Base-by-base conservation (phyloP, 176 grass and related monocot genomes). In the Cenchrus fungigraminus region DNA sequence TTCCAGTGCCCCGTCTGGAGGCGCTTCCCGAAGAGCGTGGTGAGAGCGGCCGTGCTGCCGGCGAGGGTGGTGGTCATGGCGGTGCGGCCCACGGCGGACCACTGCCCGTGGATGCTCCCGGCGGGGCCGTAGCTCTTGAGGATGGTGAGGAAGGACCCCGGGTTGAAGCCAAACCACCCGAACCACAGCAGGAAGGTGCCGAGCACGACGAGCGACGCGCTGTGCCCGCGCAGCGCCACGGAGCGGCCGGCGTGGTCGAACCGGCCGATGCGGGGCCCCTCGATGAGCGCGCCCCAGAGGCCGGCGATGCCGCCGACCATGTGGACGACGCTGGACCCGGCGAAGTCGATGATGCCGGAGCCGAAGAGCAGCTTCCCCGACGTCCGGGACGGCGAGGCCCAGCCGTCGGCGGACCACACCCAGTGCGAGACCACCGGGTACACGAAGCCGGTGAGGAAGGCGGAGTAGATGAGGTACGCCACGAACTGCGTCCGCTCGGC, bases 401-500 rank as follows among this genome's bases (percentile, higher is more conserved):
- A 94, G 4, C 92, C 92, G 58, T 94, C 84, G 28, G 60, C 29
- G 22, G 92, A 89, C 92, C 92, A 94, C 55, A 94, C 71, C 94
- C 94, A 94, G 87, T 97, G 94, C 11, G 94, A 97, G 2, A 97
- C 91, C 14, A 97, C 90, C 4, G 94, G 94, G 83, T 97, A 97
- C 10, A 97, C 94, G 67, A 97, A 97, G 25, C 94, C 94, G 0
- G 94, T 97, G 78, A 94, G 94, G 80, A 97, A 97, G 52, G 92
- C 90, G 12, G 94, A 97, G 80, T 94, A 97, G 79, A 97, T 90
- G 17, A 97, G 88, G 86, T 97, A 97, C 1, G 92, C 87, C 2
- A 88, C 87, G 77, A 97, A 97, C 91, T 94, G 94, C n/a, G 94
- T 97, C 3, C 94, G 72, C 92, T 97, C 94, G 5, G 94, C 94